Conservation (phyloP, 768 basidiomycete species). For the Amyloporia xantha region DNA sequence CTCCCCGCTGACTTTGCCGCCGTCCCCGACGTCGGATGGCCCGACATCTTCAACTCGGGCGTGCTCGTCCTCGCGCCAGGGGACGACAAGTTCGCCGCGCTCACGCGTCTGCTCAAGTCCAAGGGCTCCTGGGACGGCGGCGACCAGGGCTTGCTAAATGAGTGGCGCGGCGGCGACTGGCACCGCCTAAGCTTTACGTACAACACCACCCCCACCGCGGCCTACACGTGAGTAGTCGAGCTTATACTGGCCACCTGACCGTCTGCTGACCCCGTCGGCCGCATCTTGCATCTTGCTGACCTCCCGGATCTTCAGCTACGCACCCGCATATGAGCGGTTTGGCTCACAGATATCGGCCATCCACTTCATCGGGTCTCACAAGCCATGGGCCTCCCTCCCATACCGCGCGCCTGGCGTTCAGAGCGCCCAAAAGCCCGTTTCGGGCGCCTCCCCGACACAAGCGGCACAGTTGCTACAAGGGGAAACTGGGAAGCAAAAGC, state of each 20-base stretch:
- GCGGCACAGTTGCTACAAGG: background rate
- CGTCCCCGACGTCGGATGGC: constrained; percentile 97
- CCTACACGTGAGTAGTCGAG: constrained; percentile 72
- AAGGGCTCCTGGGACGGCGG: constrained; percentile 96
- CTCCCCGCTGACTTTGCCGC: constrained; percentile 83
- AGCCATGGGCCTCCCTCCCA: constrained; percentile 82
- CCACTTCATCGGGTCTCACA: constrained; percentile 94
- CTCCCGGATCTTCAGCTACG: constrained; percentile 58
- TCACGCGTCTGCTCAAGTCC: constrained; percentile 61
- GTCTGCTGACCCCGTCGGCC: background rate
- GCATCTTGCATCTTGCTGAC: constrained; percentile 9
- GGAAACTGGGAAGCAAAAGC: constrained; percentile 13
- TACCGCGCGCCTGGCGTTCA: constrained; percentile 56
- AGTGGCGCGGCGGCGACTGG: constrained; percentile 87
- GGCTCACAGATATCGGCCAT: constrained; percentile 81
- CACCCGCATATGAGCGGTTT: constrained; percentile 92
- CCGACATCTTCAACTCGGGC: constrained; percentile 98
- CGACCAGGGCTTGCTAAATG: constrained; percentile 96
- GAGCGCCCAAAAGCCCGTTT: constrained; percentile 23
- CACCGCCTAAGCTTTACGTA: constrained; percentile 94
- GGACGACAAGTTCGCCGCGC: constrained; percentile 72
- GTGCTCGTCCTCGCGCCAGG: constrained; percentile 83
- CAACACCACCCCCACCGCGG: constrained; percentile 96
- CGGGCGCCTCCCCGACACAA: constrained; percentile 12
- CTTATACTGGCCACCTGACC: constrained; percentile 5